Conservation (phyloP, 1,284 basidiomycete species). For the Sanguinoderma infundibulare region DNA sequence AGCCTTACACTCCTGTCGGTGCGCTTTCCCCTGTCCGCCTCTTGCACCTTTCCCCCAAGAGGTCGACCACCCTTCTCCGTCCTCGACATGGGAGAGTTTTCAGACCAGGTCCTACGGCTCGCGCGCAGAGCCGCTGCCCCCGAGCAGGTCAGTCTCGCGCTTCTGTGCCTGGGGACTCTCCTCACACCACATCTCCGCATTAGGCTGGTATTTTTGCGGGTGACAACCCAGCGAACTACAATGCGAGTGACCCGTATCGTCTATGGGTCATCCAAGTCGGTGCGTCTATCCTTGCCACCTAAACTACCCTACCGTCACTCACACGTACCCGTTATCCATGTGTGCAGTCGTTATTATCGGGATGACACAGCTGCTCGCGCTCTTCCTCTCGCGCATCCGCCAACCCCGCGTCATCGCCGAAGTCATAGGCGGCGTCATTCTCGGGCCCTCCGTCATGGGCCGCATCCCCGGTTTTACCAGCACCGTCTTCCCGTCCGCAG, state of each 20-base stretch:
- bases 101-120: slow-evolving; percentile 12
- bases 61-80: background rate
- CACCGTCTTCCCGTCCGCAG: slow-evolving; percentile 76
- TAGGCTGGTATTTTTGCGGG: slow-evolving; percentile 62
- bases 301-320: background rate
- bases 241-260: slow-evolving; percentile 67
- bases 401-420: slow-evolving; percentile 91
- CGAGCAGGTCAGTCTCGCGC: slow-evolving; percentile 12
- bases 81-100: slow-evolving; percentile 12
- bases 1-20: background rate
- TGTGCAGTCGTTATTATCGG: slow-evolving; percentile 11
- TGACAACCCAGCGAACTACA: slow-evolving; percentile 67
- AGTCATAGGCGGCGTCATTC: slow-evolving; percentile 83
- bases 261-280: slow-evolving; percentile 86
- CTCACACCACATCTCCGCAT: background rate
- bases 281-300: slow-evolving; percentile 33
- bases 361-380: slow-evolving; percentile 74
- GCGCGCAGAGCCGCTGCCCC: slow-evolving; percentile 15
- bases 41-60: background rate
- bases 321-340: background rate
- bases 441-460: slow-evolving; percentile 56
- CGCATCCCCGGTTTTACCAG: slow-evolving; percentile 74
- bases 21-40: background rate
- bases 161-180: background rate
- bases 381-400: slow-evolving; percentile 66